phyloP scores from a whole-genome alignment of 805 yeast species.

The Sugiyamaella boreocaroliniensis region DNA sequence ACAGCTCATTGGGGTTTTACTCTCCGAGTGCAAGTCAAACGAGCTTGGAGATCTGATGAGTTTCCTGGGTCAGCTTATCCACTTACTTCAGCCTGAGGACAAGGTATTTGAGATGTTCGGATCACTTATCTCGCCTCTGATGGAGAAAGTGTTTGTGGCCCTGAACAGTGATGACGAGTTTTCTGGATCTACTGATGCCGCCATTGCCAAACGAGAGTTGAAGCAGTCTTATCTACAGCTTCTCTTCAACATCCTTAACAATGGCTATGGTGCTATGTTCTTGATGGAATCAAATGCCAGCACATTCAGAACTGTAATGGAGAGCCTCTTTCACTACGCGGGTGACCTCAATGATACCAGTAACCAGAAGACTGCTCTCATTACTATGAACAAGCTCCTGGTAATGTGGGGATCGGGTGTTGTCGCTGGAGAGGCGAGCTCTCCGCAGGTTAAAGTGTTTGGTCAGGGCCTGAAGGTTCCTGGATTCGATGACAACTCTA shows the following conservation, averaged over 20 bases:
- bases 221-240: conserved; percentile 66
- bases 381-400: conserved; percentile 56
- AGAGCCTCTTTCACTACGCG: conserved; percentile 59
- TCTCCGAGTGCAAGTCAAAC: conserved; percentile 51
- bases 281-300: conserved; percentile 57
- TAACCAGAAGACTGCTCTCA: conserved; percentile 61
- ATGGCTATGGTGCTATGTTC: conserved; percentile 72
- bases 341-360: conserved; percentile 56
- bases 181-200: conserved; percentile 49
- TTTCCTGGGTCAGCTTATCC: conserved; percentile 83
- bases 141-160: conserved; percentile 52
- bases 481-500: conserved; percentile 56
- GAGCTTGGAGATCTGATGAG: conserved; percentile 79
- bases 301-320: conserved; percentile 53
- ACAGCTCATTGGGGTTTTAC: conserved; percentile 61
- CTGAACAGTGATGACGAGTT: conserved; percentile 28
- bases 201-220: conserved; percentile 56
- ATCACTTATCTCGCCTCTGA: conserved; percentile 67
- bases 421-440: conserved; percentile 34
- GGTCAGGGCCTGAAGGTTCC: conserved; percentile 51
- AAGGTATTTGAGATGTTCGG: conserved; percentile 67
- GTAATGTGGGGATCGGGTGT: conserved; percentile 63
- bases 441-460: conserved; percentile 44
- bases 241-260: conserved; percentile 62
- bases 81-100: conserved; percentile 60